Evolutionary conservation across 192 early-diverging fungal species (phyloP), one percentile per base, ranked within the genome.

Genomic region (Coemansia sp.): DNA sequence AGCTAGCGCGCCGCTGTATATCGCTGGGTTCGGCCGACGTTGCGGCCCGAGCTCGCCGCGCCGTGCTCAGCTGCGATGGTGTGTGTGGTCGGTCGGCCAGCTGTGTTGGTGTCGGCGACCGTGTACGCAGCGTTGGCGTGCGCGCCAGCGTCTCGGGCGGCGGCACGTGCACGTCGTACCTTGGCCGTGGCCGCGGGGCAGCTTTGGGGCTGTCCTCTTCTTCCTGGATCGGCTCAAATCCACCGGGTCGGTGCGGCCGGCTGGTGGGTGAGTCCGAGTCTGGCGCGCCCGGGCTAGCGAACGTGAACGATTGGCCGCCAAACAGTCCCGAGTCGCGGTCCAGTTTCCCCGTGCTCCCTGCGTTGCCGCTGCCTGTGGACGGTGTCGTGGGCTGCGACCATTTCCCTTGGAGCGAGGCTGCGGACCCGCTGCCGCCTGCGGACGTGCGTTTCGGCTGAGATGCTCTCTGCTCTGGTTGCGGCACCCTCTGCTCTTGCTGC

Each of bases 301-400:
- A 56, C 17, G 44, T 57, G 26, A 70, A 63, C 5, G 52, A 16
- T 47, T 60, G 68, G 7, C 44, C 49, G 49, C 68, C 68, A 48
- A 72, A 65, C 18, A 65, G 45, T 16, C 68, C 68, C 20, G 68
- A 72, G 54, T 72, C 68, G 16, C 68, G 52, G 43, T 65, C 62
- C 12, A 53, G 42, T n/a, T n/a, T n/a, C n/a, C n/a, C n/a, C n/a
- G n/a, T n/a, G n/a, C n/a, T n/a, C n/a, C n/a, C n/a, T n/a, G n/a
- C n/a, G n/a, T n/a, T n/a, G n/a, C n/a, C n/a, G n/a, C n/a, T n/a
- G 6, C 13, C 38, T 12, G 62, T 31, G 12, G 62, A 47, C 3
- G 67, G 61, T 21, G 68, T 49, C 6, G 68, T 64, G 4, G 27
- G 23, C 57, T 64, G 53, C 32, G 68, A 72, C 68, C 68, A 72